Evolutionary conservation across 192 early-diverging fungal genomes (phyloP), one percentile per base, ranked within the genome.

Genomic region (Umbelopsis sp.): DNA sequence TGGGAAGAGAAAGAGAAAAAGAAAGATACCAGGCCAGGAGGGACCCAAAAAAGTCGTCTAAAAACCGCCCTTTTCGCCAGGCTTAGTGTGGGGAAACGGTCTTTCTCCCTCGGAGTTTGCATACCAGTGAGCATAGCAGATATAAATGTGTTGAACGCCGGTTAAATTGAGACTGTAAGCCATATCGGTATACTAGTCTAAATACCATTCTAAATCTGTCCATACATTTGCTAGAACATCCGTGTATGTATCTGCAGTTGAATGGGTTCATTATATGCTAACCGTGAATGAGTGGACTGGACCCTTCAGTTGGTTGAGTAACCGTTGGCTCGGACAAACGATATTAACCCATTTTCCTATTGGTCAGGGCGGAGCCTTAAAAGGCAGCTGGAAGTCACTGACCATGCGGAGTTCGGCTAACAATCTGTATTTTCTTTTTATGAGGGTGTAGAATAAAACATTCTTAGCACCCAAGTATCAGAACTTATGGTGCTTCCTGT

Each of bases 61-160:
- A 20, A 25, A 34, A 16, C 17, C 25, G 56, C 56, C 31, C 17
- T 62, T 62, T 34, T 62, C 56, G 56, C 56, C 34, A 34, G 26
- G 47, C n/a, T 32, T 62, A 62, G 56, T 62, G 56, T 62, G 56
- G 56, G 56, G 56, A 62, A 62, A 62, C 47, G n/a, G 47, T 49
- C n/a, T 49, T 21, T 49, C 20, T n/a, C 16, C 47, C 56, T 62
- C 56, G 56, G 56, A 62, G 56, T 62, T 32, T 62, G 38, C 47
- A 17, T 49, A 20, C 38, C 38, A 49, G 47, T 21, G 56, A 56
- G 56, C 17, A 32, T 9, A 29, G 56, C 38, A 41, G 38, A 41
- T 11, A 41, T 41, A 62, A 17, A 34, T 29, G 17, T 17, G 11
- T 26, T 20, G 20, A 62, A 34, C 29, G 56, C 56, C 56, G 56